Conservation (phyloP, 495 filamentous ascomycete species). For the Penicillium goetzii region DNA sequence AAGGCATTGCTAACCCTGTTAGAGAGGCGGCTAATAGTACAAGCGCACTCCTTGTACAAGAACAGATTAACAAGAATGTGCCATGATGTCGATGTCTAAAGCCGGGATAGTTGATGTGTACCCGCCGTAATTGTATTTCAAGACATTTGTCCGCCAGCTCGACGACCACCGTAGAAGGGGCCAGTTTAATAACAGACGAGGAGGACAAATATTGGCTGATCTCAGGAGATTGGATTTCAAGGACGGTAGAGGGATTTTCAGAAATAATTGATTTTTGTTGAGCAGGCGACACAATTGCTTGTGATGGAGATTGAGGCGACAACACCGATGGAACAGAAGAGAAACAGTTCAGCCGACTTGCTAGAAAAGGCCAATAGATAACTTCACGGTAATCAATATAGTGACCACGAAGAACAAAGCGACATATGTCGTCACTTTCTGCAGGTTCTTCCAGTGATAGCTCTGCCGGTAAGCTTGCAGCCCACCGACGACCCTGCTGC, state of each 20-base stretch:
- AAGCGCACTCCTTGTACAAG: neutral
- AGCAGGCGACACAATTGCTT: neutral
- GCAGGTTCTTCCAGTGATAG: neutral
- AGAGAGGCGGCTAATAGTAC: neutral
- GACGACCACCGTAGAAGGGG: neutral
- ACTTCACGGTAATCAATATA: neutral
- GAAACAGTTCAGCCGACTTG: neutral
- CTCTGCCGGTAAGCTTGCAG: neutral
- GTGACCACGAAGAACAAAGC: constrained; percentile 2
- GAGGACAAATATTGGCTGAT: neutral
- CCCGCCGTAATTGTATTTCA: neutral
- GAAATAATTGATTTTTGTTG: neutral
- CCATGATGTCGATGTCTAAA: constrained; percentile 2
- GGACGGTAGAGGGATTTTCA: neutral
- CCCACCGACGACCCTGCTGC: neutral
- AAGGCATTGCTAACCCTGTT: neutral
- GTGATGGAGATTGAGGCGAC: neutral
- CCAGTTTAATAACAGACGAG: neutral
- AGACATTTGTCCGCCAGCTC: neutral
- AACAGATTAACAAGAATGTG: neutral
- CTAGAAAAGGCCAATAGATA: constrained; percentile 2
- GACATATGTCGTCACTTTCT: neutral
- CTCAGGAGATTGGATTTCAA: neutral
- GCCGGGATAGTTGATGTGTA: neutral
- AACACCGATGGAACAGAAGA: neutral